Percentiles rank a stretch among this genome's conserved stretches.
phyloP scores from a whole-genome alignment of 257 asterid genomes.

The Scutellaria galericulata region DNA sequence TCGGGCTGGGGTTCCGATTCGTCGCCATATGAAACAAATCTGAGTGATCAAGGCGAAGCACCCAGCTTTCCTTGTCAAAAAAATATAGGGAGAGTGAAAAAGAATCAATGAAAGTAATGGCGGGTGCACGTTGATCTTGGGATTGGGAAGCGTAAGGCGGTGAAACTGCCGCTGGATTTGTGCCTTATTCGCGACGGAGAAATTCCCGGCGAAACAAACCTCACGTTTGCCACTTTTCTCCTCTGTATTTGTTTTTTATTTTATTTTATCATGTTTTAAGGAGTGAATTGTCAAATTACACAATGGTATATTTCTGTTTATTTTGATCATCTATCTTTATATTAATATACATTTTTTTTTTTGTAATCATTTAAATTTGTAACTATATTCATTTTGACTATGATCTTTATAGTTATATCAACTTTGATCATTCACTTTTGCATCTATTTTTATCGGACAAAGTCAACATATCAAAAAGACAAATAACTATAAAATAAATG shows the following conservation, averaged over 20 bases:
- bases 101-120: neutral
- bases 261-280: no score
- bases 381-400: no score
- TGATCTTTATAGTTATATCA: no score
- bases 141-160: conserved; percentile 12
- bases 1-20: conserved; percentile 39
- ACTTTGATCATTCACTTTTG: no score
- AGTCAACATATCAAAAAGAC: no score
- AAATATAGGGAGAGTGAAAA: neutral
- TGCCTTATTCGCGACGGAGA: conserved; percentile 33
- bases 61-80: conserved; percentile 20
- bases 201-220: conserved; percentile 35
- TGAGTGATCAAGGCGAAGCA: conserved; percentile 27
- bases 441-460: no score
- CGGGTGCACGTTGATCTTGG: conserved; percentile 25
- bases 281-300: no score
- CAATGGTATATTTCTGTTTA: no score
- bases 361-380: no score
- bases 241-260: neutral
- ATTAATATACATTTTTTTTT: no score
- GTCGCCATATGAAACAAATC: conserved; percentile 55
- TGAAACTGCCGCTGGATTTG: conserved; percentile 34
- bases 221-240: conserved; percentile 11
- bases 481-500: no score
- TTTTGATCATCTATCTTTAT: no score